These are phyloP conservation scores for Annulohypoxylon bovei DNA, from an alignment of 495 filamentous ascomycete genomes.

Conservation along the genomic window DNA sequence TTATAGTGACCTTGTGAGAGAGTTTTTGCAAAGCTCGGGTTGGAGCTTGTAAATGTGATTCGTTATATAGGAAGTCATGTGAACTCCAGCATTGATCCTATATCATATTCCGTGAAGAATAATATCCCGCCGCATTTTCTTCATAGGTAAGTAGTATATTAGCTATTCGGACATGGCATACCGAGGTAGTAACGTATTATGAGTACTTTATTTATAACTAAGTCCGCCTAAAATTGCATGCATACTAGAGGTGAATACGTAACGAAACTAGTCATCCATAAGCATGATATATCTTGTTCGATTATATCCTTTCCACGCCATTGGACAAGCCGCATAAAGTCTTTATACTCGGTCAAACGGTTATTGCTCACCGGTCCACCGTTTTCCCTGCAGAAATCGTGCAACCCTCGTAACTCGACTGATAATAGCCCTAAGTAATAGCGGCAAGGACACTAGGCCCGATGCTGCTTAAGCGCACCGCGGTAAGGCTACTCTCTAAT, in stretches of 20 bases:
- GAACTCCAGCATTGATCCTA: neutral
- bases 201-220: neutral
- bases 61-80: neutral
- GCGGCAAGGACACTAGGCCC: constrained; percentile 5
- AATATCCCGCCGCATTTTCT: neutral
- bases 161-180: neutral
- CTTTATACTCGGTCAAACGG: neutral
- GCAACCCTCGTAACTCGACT: neutral
- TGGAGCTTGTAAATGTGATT: neutral
- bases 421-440: constrained; percentile 4
- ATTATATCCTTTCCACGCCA: constrained; percentile 1
- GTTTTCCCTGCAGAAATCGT: neutral
- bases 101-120: neutral
- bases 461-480: constrained; percentile 8
- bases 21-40: neutral
- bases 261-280: neutral
- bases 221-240: neutral
- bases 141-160: neutral
- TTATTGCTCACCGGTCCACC: constrained; percentile 3
- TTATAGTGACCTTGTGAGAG: neutral
- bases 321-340: neutral
- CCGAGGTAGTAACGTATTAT: neutral
- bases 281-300: neutral
- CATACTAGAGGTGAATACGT: constrained; percentile 1
- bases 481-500: constrained; percentile 34